Base-by-base conservation (phyloP, 2,329 filamentous ascomycete species). In the Colletotrichum sp. region DNA sequence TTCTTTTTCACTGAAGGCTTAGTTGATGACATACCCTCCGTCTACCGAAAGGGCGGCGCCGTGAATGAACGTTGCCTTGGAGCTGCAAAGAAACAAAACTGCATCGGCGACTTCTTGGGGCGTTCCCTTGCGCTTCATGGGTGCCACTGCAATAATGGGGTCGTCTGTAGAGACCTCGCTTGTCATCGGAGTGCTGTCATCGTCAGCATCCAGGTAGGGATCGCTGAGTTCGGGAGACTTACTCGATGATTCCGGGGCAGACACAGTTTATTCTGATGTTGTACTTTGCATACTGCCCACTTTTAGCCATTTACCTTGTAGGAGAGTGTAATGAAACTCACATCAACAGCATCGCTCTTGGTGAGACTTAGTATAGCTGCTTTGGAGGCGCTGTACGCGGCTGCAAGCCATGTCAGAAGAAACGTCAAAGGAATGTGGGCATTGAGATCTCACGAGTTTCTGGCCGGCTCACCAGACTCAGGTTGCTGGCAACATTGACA, bases 41-140 rank as follows among this genome's bases (percentile, higher is more conserved):
- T 89, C 87, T 2, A 87, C 86, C 2, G 86, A 84, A 72, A 89
- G 76, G 6, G 84, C 83, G 66, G 85, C 81, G 1, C 87, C 88
- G 63, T 88, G 86, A 15, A 88, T 83, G 72, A 88, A 89, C 2
- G 85, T 85, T 3, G 88, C 86, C 74, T 87, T 88, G 21, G 84
- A 82, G 71, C 86, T 86, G 44, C 85, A 85, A 6, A 88, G 78
- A 71, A 88, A 89, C 44, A 89, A 77, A 12, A 87, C 83, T 1
- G 85, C 86, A 78, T 89, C 87, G 4, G 88, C 87, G 13, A 89
- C 82, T 73, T 89, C 87, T 66, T 88, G 85, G 1, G 86, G 82
- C 5, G 85, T 87, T 1, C 87, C 87, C 75, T 85, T 84, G 30
- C 86, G 78, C 71, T 82, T 81, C 81, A 86, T 83, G 1, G 84